Evolutionary conservation across 225 moss, liverwort and hornwort genomes (phyloP).

Genomic region (Pleurozium schreberi): DNA sequence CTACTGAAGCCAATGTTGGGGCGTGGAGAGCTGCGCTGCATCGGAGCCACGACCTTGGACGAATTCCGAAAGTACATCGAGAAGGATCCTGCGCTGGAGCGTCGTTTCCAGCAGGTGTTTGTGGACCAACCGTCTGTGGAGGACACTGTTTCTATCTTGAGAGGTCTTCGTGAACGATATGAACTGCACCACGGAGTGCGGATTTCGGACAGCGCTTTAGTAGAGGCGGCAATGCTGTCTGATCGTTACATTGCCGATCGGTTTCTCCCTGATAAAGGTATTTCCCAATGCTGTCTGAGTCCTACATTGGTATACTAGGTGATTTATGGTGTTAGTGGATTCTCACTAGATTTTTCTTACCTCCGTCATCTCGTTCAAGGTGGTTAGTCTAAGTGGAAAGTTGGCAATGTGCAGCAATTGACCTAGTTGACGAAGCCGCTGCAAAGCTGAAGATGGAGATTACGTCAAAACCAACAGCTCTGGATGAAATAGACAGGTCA

Average conservation of each 20-base stretch:
- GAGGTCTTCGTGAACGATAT: conserved; percentile 92
- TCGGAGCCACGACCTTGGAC: conserved; percentile 90
- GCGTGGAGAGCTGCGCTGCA: conserved; percentile 87
- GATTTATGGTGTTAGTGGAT: neutral
- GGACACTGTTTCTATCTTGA: conserved; percentile 77
- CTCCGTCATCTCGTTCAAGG: neutral
- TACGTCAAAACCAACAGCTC: conserved; percentile 88
- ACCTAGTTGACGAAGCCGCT: conserved; percentile 92
- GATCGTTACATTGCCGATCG: conserved; percentile 95
- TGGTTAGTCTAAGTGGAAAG: neutral
- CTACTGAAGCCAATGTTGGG: conserved; percentile 92
- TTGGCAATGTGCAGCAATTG: conserved; percentile 57
- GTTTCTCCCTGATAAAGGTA: conserved; percentile 97
- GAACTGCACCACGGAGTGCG: conserved; percentile 93
- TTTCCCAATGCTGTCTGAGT: neutral
- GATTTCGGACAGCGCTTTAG: conserved; percentile 87
- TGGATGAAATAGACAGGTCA: conserved; percentile 88
- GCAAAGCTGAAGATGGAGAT: conserved; percentile 99
- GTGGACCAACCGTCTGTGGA: conserved; percentile 91
- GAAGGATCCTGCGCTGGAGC: conserved; percentile 89
- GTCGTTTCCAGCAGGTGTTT: conserved; percentile 94
- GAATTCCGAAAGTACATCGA: conserved; percentile 92
- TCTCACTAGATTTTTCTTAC: neutral
- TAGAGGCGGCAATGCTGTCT: conserved; percentile 77
- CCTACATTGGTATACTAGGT: neutral